Evolutionary conservation across 2,329 filamentous ascomycete species (phyloP), one percentile per base, ranked within the genome.

Genomic region (Corniculantispora saksenae): DNA sequence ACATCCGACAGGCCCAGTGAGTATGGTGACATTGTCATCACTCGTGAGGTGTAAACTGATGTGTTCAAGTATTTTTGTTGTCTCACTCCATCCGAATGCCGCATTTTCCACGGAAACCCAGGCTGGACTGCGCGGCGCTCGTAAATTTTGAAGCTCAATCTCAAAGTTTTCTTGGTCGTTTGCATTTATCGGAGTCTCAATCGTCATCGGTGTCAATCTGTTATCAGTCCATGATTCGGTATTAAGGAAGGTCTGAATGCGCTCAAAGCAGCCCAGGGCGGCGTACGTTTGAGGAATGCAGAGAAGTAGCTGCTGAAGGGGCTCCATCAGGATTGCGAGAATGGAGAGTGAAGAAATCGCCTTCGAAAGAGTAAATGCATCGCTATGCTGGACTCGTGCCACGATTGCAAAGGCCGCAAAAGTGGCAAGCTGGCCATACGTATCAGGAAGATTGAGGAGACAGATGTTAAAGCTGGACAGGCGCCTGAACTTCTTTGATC

Each of bases 1-100:
- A 3, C 71, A 74, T 0, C 72, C 73, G 13, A 77, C 70, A 0
- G 75, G 75, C 0, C 75, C 74, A 13, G 75, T 57, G 8, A 77
- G 32, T 59, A 75, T 72, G 19, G 72, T 71, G 10, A 76, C 47
- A 8, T 51, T 51, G 10, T 5, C 19, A 6, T 53, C 32, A n/a
- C 32, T 61, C 2, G 25, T 35, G 9, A 59, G n/a, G 19, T 35
- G 25, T 19, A 59, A 27, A 21, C 13, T 9, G 7, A 59, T 59
- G 25, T n/a, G 13, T 21, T 50, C 21, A 10, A 59, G 56, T 21
- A 50, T 35, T 23, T 25, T 43, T 7, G 38, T 43, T 17, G 43
- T 21, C 10, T 17, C 17, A 17, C 23, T 50, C 56, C 56, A 59
- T 6, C 56, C 56, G 12, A 59, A 38, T 17, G 56, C 50, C 1